phyloP scores from a whole-genome alignment of 1,139 yeast species.

The Debaryomyces sp. region DNA sequence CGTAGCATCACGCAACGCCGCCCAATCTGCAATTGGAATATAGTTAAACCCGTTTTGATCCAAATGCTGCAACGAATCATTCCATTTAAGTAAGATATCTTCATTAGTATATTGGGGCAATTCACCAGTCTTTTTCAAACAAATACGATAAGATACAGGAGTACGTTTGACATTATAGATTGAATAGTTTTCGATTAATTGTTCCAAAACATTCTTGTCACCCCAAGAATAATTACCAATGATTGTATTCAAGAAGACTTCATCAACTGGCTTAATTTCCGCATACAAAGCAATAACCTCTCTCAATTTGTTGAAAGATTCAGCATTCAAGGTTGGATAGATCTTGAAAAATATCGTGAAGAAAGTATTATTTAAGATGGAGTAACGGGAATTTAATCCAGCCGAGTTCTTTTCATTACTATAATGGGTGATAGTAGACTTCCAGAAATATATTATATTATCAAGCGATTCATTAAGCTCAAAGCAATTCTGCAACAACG shows the following conservation, averaged over 20 bases:
- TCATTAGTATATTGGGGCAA: constrained; percentile 53
- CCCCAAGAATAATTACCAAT: constrained; percentile 74
- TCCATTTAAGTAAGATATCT: constrained; percentile 65
- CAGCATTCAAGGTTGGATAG: constrained; percentile 55
- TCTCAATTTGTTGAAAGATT: constrained; percentile 61
- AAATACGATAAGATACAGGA: constrained; percentile 74
- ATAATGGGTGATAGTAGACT: constrained; percentile 59
- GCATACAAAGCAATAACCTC: constrained; percentile 60
- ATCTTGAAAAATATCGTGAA: constrained; percentile 67
- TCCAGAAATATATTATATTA: constrained; percentile 65
- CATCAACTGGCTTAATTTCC: constrained; percentile 61
- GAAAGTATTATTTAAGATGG: constrained; percentile 71
- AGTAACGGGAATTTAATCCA: constrained; percentile 57
- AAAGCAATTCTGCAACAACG: constrained; percentile 67
- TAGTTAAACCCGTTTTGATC: constrained; percentile 58
- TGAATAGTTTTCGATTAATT: constrained; percentile 63
- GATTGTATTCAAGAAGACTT: constrained; percentile 78
- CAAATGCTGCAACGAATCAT: constrained; percentile 54
- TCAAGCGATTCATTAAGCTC: constrained; percentile 59
- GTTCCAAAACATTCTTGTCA: constrained; percentile 64
- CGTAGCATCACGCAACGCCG: constrained; percentile 80
- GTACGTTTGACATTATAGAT: constrained; percentile 62
- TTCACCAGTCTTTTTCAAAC: constrained; percentile 73
- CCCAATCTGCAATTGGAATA: constrained; percentile 87
- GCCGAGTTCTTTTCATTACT: constrained; percentile 35